Base-by-base conservation (phyloP, 2,329 filamentous ascomycete species). In the Ophiosphaerella herpotricha region DNA sequence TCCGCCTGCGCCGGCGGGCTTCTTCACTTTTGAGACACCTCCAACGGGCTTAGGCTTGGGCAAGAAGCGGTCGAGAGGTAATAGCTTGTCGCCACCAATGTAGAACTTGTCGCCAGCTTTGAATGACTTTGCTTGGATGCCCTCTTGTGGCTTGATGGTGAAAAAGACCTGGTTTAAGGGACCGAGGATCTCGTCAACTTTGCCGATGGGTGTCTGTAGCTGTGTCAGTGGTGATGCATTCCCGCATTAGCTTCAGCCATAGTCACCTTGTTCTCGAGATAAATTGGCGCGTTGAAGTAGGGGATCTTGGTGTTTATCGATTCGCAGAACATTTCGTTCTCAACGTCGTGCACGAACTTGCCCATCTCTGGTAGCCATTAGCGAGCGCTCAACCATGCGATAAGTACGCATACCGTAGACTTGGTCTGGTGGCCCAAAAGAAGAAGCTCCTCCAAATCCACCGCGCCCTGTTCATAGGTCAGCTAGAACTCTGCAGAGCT, bases 201-300 rank as follows among this genome's bases (percentile, higher is more conserved):
- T 97, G 75, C 94, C 94, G 74, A 99, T 85, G 55, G 89, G 82
- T 39, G 89, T 93, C 88, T 87, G 63, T 55, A 33, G 31, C 36
- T 39, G 29, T 13, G 58, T 73, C 54, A 73, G 65, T 46, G 40
- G 46, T 34, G 16, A 23, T 24, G 14, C 4, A 46, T 26, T 7
- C 38, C n/a, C 18, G 3, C 3, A 5, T 11, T 18, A 16, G 4
- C 8, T 13, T 3, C 9, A 39, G 29, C n/a, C 7, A 8, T 36
- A 33, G 42, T 39, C 71, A 88, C 89, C 83, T 97, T 99, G 82
- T 97, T 99, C 83, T 97, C 93, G 68, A 97, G 88, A 80, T 94
- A 99, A 76, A 99, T 96, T 63, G 91, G 91, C 55, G 94, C 94
- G 81, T 97, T 97, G 87, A 99, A 99, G 81, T 96, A 96, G 55